Evolutionary conservation across 1,284 basidiomycete species (phyloP).

Genomic region (Agroathelia rolfsii): DNA sequence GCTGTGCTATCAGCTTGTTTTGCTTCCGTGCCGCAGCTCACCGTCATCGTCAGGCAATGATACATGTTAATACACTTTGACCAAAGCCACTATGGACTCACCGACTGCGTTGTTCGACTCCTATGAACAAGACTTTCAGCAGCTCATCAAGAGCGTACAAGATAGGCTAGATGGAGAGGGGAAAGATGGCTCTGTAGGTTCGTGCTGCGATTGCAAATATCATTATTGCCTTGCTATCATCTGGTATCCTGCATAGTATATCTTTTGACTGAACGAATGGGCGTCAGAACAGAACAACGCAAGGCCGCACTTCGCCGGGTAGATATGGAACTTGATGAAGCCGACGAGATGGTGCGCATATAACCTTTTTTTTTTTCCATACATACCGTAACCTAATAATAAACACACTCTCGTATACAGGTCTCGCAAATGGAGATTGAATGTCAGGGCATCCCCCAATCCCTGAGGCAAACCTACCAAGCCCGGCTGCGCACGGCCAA

Average conservation of each 20-base stretch:
- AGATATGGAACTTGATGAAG: conserved; percentile 95
- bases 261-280: no score
- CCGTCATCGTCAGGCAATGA: conserved; percentile 24
- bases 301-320: conserved; percentile 78
- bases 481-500: conserved; percentile 66
- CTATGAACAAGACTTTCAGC: conserved; percentile 73
- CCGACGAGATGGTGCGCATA: conserved; percentile 82
- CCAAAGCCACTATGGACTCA: conserved; percentile 51
- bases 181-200: conserved; percentile 48
- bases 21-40: no score
- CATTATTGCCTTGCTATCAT: conserved; percentile 1
- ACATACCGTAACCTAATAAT: no score
- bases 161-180: conserved; percentile 58
- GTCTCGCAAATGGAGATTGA: conserved; percentile 99
- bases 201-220: conserved; percentile 15
- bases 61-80: no score
- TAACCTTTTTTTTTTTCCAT: no score
- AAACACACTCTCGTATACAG: conserved; percentile 42
- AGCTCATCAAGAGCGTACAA: conserved; percentile 58
- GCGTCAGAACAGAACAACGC: conserved; percentile 61
- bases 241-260: conserved; percentile 6
- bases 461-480: conserved; percentile 67
- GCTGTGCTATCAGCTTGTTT: neutral
- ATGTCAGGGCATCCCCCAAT: conserved; percentile 90
- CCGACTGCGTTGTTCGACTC: conserved; percentile 74